These are phyloP conservation scores for Pichia sp. DNA, from an alignment of 1,139 yeast species.

Conservation along the genomic window DNA sequence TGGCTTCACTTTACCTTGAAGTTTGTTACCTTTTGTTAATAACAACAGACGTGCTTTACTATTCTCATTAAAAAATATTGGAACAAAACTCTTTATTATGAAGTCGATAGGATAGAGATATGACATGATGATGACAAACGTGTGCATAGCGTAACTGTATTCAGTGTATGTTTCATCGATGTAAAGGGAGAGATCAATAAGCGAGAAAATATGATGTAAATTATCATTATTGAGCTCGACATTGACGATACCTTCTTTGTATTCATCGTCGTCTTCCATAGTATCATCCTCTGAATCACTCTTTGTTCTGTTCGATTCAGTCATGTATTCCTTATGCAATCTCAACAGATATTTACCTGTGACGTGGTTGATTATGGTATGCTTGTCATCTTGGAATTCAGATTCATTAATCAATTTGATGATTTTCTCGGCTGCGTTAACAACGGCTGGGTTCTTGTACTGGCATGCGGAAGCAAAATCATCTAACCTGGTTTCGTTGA, in stretches of 20 bases:
- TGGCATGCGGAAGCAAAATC: not conserved
- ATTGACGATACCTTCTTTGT: not conserved
- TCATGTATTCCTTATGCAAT: slow-evolving; percentile 1
- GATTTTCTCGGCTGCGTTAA: slow-evolving; percentile 1
- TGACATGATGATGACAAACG: slow-evolving; percentile 22
- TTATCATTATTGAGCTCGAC: not conserved
- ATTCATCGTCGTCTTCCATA: not conserved
- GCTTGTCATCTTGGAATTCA: not conserved
- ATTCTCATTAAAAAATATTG: slow-evolving; percentile 42
- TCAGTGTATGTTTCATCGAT: slow-evolving; percentile 2
- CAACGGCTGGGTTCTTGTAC: not conserved
- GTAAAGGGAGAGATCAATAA: slow-evolving; percentile 4
- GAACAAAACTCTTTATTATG: slow-evolving; percentile 22
- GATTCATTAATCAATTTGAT: not conserved
- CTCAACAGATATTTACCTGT: slow-evolving; percentile 5
- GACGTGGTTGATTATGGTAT: slow-evolving; percentile 1
- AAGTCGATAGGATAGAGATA: slow-evolving; percentile 21
- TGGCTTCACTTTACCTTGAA: slow-evolving; percentile 31
- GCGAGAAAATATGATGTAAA: not conserved
- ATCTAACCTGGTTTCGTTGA: not conserved
- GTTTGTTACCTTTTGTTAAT: slow-evolving; percentile 24
- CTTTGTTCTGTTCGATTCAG: not conserved
- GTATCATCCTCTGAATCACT: not conserved
- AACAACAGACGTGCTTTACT: slow-evolving; percentile 16
- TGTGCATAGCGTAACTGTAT: slow-evolving; percentile 23